Evolutionary conservation across 2,329 filamentous ascomycete species (phyloP), one percentile per base, ranked within the genome.

Genomic region (Zymoseptoria passerinii): DNA sequence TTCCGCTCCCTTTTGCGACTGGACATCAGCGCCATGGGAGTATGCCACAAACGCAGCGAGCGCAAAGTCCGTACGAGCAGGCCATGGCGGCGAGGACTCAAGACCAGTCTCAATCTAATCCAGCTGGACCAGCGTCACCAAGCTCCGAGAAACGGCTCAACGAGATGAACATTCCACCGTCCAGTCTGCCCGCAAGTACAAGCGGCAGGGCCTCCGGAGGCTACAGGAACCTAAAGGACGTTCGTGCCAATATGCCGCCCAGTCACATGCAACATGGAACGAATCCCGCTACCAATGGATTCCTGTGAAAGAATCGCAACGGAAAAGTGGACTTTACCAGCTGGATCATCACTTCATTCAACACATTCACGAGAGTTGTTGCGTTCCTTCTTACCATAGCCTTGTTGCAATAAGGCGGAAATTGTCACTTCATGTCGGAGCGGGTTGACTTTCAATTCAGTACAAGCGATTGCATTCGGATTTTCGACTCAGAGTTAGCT

Each of bases 161-260:
- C 66, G 76, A 78, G 62, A 75, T 75, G 29, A 68, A 72, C 4
- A 69, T 77, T 16, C 70, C 76, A 10, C 75, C 76, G 2, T 66
- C 63, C 4, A 66, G 52, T 18, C 59, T 67, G 5, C 67, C 62
- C 10, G 48, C 23, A 9, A 63, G 54, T 23, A 59, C 66, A 13
- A 65, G 60, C 27, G 58, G 58, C 40, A 71, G 68, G 55, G 28
- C 28, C 2, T 58, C 63, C n/a, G 64, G 48, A 8, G 67, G 67
- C 8, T 70, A 69, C 56, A 67, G 73, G 48, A 70, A 78, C 52
- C 76, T 76, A 7, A 77, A 74, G 64, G 77, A 79, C 63, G 67
- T 80, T 18, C 68, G 77, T 20, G 78, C 77, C 49, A 80, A 80
- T 51, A 78, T 80, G 76, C 77, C 78, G 8, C 76, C 77, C 0